Conservation (phyloP, 2,329 filamentous ascomycete genomes). For the Fusarium scirpi region DNA sequence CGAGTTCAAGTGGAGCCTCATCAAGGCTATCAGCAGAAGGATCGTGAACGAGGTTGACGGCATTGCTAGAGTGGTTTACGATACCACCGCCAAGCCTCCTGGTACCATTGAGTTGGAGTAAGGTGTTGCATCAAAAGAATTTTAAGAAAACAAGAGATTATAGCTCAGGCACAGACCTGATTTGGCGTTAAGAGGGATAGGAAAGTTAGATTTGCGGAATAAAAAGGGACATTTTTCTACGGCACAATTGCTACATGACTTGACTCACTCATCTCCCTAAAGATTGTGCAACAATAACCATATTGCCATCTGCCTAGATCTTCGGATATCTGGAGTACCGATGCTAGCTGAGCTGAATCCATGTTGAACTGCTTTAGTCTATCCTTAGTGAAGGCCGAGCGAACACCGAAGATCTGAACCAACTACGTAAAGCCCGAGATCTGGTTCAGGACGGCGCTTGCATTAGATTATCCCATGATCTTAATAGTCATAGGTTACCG, state of each 20-base stretch:
- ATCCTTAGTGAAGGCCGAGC: background rate
- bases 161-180: background rate
- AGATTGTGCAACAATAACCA: background rate
- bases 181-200: constrained; percentile 13
- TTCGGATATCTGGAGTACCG: background rate
- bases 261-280: background rate
- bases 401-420: constrained; percentile 2
- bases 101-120: constrained; percentile 13
- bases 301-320: background rate
- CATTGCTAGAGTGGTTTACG: constrained; percentile 16
- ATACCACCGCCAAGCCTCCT: constrained; percentile 15
- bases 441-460: background rate
- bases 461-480: background rate
- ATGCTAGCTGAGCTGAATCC: background rate
- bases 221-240: constrained; percentile 5
- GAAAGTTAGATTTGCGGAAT: constrained; percentile 6
- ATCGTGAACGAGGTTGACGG: constrained; percentile 24
- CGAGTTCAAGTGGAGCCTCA: constrained; percentile 17
- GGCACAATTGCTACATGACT: background rate
- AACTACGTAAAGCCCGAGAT: background rate
- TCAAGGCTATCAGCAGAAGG: constrained; percentile 21
- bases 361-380: background rate
- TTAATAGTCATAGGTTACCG: constrained; percentile 7
- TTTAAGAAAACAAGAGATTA: background rate
- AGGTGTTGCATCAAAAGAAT: background rate